Percentiles rank a stretch among this genome's conserved stretches.
phyloP scores from a whole-genome alignment of 1,284 basidiomycete genomes.

The Moesziomyces parantarcticus region DNA sequence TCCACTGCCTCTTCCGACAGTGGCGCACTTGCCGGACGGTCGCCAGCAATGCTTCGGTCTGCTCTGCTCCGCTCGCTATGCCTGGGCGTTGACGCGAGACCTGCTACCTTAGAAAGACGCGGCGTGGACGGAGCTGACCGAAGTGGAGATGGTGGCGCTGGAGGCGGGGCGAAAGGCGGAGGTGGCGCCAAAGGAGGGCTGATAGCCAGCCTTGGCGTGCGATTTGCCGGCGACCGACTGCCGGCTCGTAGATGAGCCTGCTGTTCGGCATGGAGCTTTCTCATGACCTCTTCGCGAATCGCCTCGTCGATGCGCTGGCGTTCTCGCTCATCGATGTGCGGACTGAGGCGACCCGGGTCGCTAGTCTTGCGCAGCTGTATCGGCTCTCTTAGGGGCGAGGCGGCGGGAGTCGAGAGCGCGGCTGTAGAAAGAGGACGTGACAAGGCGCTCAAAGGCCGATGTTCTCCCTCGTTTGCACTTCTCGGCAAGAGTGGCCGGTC shows the following conservation, averaged over 20 bases:
- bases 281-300: slow-evolving; percentile 27
- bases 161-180: slow-evolving; percentile 30
- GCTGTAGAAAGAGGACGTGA: neutral
- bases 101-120: neutral
- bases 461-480: neutral
- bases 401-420: neutral
- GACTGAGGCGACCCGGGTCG: neutral
- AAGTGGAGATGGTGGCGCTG: slow-evolving; percentile 8
- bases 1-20: neutral
- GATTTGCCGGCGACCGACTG: neutral
- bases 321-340: slow-evolving; percentile 6
- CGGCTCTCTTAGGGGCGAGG: neutral
- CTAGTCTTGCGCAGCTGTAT: slow-evolving; percentile 1
- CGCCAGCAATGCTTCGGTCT: neutral
- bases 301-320: slow-evolving; percentile 23
- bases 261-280: slow-evolving; percentile 20
- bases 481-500: neutral
- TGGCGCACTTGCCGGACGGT: neutral
- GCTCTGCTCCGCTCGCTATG: neutral
- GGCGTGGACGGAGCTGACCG: neutral
- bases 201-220: slow-evolving; percentile 5
- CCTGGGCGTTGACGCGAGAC: neutral
- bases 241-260: neutral
- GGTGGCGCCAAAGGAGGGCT: slow-evolving; percentile 22
- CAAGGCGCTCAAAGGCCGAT: neutral